Base-by-base conservation (phyloP, 108 stramenopile species). In the Seminavis robusta region DNA sequence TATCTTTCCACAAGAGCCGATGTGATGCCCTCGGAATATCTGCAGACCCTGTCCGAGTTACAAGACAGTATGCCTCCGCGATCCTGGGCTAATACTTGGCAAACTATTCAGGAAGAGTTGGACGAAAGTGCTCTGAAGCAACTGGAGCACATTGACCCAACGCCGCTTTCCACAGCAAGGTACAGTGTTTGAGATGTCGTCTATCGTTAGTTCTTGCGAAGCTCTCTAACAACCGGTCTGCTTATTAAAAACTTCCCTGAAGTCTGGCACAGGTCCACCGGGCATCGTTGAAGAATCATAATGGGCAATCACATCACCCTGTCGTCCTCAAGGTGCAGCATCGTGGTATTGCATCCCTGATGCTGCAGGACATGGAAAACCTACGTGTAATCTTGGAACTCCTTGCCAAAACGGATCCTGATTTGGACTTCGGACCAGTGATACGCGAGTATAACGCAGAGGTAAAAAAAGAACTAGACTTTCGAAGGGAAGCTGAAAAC, bases 311-410 rank as follows among this genome's bases (percentile, higher is more conserved):
- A 0, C n/a, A n/a, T n/a, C n/a, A n/a, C n/a, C n/a, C n/a, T n/a
- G 76, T 81, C 0, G 80, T 76, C n/a, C 33, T 77, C 33, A 81
- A 81, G 29, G 80, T 77, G 9, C 76, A 81, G 44, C 80, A 81
- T 41, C 68, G 53, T 8, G 63, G 64, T 30, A 68, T 73, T 2
- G 40, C 61, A 5, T 39, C 56, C 3, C 38, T 77, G 31, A 54
- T 81, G 65, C 30, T 44, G 45, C 68, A 77, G 33, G 80, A 81
- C 54, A 54, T 81, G 54, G 36, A 63, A 23, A 74, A 70, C 17
- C 41, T 81, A 11, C 46, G 49, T 10, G 43, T 60, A 19, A 62
- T 81, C 8, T 38, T 60, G 6, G 27, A 32, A 33, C 25, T 68
- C 19, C 32, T 81, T 0, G 58, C 54, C 2, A 20, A 47, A 32